phyloP scores from a whole-genome alignment of 2,329 filamentous ascomycete genomes.

The Beauveria australis region DNA sequence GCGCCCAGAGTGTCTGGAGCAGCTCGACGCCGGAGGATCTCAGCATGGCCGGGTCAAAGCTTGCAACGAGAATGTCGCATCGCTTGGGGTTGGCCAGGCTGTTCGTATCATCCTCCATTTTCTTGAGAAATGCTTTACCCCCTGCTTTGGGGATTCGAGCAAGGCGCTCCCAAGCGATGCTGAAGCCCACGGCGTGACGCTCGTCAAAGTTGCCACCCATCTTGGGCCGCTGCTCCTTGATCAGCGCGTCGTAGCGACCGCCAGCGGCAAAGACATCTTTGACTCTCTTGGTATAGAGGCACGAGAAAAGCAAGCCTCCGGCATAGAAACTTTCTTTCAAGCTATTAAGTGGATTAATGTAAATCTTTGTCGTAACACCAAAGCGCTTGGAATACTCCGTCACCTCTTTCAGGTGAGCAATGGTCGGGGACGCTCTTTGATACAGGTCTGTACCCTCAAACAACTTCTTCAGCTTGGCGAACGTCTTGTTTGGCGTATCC shows the following conservation, averaged over 20 bases:
- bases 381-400: constrained; percentile 69
- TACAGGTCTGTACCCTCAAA: constrained; percentile 59
- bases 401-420: constrained; percentile 74
- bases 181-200: constrained; percentile 84
- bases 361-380: constrained; percentile 67
- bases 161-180: constrained; percentile 78
- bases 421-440: constrained; percentile 65
- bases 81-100: constrained; percentile 54
- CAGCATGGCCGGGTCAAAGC: constrained; percentile 71
- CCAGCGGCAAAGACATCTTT: constrained; percentile 87
- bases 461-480: constrained; percentile 49
- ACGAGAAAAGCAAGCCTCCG: constrained; percentile 82
- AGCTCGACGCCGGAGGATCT: constrained; percentile 70
- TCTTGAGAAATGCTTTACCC: constrained; percentile 58
- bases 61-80: constrained; percentile 85
- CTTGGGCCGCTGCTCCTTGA: constrained; percentile 72
- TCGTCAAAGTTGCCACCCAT: constrained; percentile 53
- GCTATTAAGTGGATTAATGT: constrained; percentile 76
- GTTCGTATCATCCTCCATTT: constrained; percentile 53
- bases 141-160: constrained; percentile 53
- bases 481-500: constrained; percentile 49
- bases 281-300: constrained; percentile 75
- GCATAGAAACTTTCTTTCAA: constrained; percentile 87
- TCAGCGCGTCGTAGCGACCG: constrained; percentile 83
- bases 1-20: constrained; percentile 69